Percentiles rank a stretch among this genome's conserved stretches.
These are phyloP conservation scores for Pichia sp. DNA, from an alignment of 1,139 yeast genomes.

Conservation along the genomic window DNA sequence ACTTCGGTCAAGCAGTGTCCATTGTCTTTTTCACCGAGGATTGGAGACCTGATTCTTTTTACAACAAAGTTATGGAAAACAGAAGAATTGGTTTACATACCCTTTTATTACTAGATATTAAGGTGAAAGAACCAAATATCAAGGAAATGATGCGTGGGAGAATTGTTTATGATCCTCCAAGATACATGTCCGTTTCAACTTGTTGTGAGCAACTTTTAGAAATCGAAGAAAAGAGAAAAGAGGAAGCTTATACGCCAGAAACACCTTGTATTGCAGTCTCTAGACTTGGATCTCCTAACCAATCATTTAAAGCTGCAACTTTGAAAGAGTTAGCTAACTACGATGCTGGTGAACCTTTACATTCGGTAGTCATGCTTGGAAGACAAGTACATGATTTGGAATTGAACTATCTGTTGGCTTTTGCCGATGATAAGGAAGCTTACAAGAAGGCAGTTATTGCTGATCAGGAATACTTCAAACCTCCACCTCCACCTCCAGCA, in stretches of 20 bases:
- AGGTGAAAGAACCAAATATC: constrained; percentile 93
- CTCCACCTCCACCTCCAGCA: constrained; percentile 21
- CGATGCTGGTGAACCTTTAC: constrained; percentile 93
- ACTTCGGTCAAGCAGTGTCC: constrained; percentile 94
- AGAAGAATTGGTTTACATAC: constrained; percentile 89
- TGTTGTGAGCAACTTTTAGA: constrained; percentile 87
- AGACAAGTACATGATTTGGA: constrained; percentile 93
- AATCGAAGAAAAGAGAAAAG: constrained; percentile 71
- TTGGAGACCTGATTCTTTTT: constrained; percentile 97
- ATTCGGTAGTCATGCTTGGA: constrained; percentile 85
- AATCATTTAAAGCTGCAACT: constrained; percentile 80
- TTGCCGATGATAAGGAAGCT: constrained; percentile 60
- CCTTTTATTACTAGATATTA: constrained; percentile 79
- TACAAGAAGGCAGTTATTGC: constrained; percentile 56
- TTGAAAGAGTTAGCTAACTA: constrained; percentile 67
- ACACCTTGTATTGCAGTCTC: constrained; percentile 95
- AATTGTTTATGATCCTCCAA: constrained; percentile 89
- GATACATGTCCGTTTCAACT: constrained; percentile 89
- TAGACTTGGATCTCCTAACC: constrained; percentile 82
- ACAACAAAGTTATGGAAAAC: constrained; percentile 83
- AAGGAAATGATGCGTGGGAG: constrained; percentile 94
- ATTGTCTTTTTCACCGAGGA: constrained; percentile 89
- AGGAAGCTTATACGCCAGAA: constrained; percentile 71
- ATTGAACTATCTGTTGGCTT: constrained; percentile 76
- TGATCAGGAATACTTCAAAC: constrained; percentile 73